These are phyloP conservation scores for Tulasnella sp. DNA, from an alignment of 768 basidiomycete species.

Conservation along the genomic window DNA sequence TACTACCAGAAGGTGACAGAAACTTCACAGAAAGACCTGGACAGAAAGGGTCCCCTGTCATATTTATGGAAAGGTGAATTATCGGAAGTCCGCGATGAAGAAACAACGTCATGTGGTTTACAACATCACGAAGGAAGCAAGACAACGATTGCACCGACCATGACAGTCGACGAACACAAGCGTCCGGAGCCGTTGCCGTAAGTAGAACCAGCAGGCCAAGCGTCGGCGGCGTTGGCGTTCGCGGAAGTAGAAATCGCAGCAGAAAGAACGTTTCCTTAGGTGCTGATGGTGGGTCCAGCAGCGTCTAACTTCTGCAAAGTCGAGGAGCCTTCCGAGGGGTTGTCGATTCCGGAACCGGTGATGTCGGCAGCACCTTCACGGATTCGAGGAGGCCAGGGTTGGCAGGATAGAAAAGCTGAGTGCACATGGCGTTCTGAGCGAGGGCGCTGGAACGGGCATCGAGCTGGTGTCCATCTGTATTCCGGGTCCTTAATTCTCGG, in stretches of 20 bases:
- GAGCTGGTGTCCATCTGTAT: conserved; percentile 52
- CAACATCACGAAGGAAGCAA: conserved; percentile 9
- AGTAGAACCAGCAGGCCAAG: neutral
- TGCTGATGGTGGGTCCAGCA: neutral
- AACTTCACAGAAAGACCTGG: no score
- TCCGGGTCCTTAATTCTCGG: conserved; percentile 61
- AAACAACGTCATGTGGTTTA: neutral
- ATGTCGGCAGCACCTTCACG: conserved; percentile 30
- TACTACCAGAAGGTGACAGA: no score
- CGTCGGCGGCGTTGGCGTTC: neutral
- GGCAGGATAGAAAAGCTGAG: conserved; percentile 43
- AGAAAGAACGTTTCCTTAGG: neutral
- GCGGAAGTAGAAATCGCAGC: neutral
- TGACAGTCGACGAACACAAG: conserved; percentile 10
- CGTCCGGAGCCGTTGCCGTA: conserved; percentile 19
- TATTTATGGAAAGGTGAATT: neutral
- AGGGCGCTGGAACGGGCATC: conserved; percentile 48
- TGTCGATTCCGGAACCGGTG: conserved; percentile 16
- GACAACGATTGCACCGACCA: conserved; percentile 17
- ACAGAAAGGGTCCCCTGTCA: no score
- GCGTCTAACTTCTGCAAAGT: conserved; percentile 8
- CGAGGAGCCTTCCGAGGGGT: conserved; percentile 25
- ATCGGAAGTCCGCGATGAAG: neutral
- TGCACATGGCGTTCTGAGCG: conserved; percentile 56
- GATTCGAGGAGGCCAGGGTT: conserved; percentile 51